Conservation (phyloP, 2,329 filamentous ascomycete species). For the Sclerotiophoma versabilis region DNA sequence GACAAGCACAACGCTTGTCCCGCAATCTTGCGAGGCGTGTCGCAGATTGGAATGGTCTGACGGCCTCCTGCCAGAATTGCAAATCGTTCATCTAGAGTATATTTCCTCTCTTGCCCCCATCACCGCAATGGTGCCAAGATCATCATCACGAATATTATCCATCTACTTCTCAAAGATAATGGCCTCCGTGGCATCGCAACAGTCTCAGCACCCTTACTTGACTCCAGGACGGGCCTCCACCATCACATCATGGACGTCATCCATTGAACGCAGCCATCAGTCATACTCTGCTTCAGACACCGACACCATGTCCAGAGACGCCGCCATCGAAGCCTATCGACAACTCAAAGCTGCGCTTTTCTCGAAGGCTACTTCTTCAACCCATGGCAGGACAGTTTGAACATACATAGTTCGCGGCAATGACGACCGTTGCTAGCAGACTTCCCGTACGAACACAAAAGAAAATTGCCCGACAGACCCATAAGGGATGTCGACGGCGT, state of each 20-base stretch:
- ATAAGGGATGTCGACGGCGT: neutral
- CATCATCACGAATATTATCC: conserved; percentile 28
- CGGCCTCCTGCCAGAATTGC: conserved; percentile 18
- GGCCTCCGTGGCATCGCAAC: conserved; percentile 23
- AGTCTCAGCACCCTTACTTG: conserved; percentile 37
- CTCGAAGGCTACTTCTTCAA: conserved; percentile 41
- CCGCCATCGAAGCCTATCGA: conserved; percentile 45
- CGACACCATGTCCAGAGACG: conserved; percentile 31
- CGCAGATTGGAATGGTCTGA: conserved; percentile 7
- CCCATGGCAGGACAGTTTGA: conserved; percentile 1
- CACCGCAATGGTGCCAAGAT: conserved; percentile 7
- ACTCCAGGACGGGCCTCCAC: conserved; percentile 36
- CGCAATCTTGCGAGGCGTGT: conserved; percentile 3
- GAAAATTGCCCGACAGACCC: neutral
- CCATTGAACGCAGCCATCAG: conserved; percentile 30
- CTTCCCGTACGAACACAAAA: too few species aligned
- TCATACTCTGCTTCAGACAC: conserved; percentile 18
- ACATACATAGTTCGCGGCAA: neutral
- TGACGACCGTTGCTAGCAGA: neutral
- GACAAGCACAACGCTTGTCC: neutral
- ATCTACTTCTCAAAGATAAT: conserved; percentile 27
- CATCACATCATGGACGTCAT: conserved; percentile 44
- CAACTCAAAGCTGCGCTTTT: conserved; percentile 44
- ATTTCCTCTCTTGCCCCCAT: conserved; percentile 9
- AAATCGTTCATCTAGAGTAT: conserved; percentile 27